A percentile compares a stretch with the other conserved stretches of the same genome.
Evolutionary conservation across 306 rosid genomes (phyloP).

Genomic region (Cicer yamashitae): DNA sequence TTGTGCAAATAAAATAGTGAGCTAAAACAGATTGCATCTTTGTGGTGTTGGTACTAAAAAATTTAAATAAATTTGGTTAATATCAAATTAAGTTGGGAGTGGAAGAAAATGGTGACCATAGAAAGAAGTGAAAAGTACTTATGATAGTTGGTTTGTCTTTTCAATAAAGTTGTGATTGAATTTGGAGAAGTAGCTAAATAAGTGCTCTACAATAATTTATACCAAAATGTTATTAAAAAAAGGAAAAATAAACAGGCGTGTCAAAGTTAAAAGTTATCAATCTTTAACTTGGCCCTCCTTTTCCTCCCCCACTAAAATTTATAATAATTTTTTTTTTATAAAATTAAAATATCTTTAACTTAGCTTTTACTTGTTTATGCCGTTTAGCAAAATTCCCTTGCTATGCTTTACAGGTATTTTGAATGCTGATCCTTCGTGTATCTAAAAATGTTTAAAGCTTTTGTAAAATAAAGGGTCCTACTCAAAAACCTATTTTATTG

Average conservation of each 20-base stretch:
- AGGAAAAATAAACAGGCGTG: background rate
- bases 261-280: conserved; percentile 2
- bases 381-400: background rate
- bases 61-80: conserved; percentile 3
- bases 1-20: conserved; percentile 10
- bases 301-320: conserved; percentile 15
- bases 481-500: conserved; percentile 40
- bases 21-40: conserved; percentile 19
- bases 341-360: conserved; percentile 5
- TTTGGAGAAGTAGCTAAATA: conserved; percentile 33
- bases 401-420: background rate
- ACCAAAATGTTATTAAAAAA: background rate
- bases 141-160: conserved; percentile 46
- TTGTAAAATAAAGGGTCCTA: conserved; percentile 34
- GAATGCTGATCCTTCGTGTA: background rate
- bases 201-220: conserved; percentile 44
- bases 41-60: conserved; percentile 15
- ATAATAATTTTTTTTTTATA: background rate
- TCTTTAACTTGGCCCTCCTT: conserved; percentile 14
- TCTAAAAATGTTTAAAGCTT: conserved; percentile 19
- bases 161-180: conserved; percentile 28
- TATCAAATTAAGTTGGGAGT: background rate
- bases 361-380: background rate
- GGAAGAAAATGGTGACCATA: conserved; percentile 29
- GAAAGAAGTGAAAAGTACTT: conserved; percentile 36